phyloP scores from a whole-genome alignment of 2,329 filamentous ascomycete genomes.

The Neurospora crassa region DNA sequence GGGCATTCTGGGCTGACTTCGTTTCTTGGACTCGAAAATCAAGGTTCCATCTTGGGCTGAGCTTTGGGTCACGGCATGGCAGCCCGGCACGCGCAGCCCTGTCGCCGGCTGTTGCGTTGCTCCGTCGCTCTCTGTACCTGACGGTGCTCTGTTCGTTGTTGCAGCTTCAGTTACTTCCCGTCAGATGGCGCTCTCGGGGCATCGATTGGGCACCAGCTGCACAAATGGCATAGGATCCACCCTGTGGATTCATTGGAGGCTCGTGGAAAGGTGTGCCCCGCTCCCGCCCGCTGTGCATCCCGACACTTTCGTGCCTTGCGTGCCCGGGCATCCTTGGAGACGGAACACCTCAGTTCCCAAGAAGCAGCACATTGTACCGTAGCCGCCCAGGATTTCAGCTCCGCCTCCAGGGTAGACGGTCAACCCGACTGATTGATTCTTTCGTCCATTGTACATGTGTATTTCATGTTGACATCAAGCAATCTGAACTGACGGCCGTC shows the following conservation, averaged over 20 bases:
- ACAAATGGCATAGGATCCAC: background rate
- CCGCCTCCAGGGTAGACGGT: background rate
- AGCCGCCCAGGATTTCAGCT: background rate
- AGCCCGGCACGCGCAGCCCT: background rate
- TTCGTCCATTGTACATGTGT: background rate
- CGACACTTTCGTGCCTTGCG: background rate
- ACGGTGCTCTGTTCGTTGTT: background rate
- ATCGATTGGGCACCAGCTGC: background rate
- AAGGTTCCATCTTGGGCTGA: background rate
- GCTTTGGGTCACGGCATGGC: background rate
- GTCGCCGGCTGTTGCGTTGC: background rate
- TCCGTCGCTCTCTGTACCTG: background rate
- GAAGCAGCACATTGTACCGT: background rate
- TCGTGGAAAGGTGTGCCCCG: background rate
- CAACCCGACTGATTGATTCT: background rate
- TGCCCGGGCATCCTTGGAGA: background rate
- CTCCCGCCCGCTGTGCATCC: background rate
- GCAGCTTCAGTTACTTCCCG: background rate
- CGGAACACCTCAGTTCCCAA: background rate
- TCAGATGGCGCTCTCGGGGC: background rate
- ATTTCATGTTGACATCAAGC: background rate
- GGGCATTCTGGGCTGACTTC: background rate
- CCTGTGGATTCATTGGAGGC: background rate
- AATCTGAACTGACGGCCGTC: background rate
- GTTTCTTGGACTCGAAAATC: background rate